phyloP scores from a whole-genome alignment of 495 filamentous ascomycete species.

The Ascodesmis nigricans region DNA sequence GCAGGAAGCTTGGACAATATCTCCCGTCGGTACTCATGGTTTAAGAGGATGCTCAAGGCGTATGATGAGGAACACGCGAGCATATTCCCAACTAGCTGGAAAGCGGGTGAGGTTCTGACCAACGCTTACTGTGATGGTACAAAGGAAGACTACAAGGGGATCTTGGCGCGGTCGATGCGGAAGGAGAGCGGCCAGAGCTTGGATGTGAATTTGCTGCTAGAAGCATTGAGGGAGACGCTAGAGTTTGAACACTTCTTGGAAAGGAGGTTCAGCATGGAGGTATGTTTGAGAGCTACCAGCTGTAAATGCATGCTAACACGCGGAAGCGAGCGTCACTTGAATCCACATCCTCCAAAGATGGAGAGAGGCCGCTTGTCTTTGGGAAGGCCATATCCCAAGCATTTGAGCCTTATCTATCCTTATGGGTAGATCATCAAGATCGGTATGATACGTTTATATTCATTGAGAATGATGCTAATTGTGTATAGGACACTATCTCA shows the following conservation, averaged over 20 bases:
- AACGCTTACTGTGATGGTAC: slow-evolving; percentile 90
- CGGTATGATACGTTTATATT: slow-evolving; percentile 26
- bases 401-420: slow-evolving; percentile 86
- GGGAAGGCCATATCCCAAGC: slow-evolving; percentile 88
- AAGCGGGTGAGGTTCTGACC: slow-evolving; percentile 72
- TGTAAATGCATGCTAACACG: slow-evolving; percentile 1
- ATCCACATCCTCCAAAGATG: slow-evolving; percentile 63
- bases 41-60: slow-evolving; percentile 82
- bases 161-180: slow-evolving; percentile 68
- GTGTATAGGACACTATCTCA: slow-evolving; percentile 39
- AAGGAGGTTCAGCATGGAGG: slow-evolving; percentile 51
- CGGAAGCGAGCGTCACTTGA: slow-evolving; percentile 68
- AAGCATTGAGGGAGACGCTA: slow-evolving; percentile 86
- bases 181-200: slow-evolving; percentile 54
- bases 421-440: slow-evolving; percentile 95
- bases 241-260: slow-evolving; percentile 92
- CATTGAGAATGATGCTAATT: background rate
- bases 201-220: slow-evolving; percentile 78
- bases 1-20: slow-evolving; percentile 96
- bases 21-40: slow-evolving; percentile 84
- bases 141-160: slow-evolving; percentile 81
- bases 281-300: slow-evolving; percentile 11
- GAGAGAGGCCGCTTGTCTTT: slow-evolving; percentile 55
- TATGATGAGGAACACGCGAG: slow-evolving; percentile 83
- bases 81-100: slow-evolving; percentile 77